phyloP scores from a whole-genome alignment of 805 yeast genomes.

The Brettanomyces custersianus region DNA sequence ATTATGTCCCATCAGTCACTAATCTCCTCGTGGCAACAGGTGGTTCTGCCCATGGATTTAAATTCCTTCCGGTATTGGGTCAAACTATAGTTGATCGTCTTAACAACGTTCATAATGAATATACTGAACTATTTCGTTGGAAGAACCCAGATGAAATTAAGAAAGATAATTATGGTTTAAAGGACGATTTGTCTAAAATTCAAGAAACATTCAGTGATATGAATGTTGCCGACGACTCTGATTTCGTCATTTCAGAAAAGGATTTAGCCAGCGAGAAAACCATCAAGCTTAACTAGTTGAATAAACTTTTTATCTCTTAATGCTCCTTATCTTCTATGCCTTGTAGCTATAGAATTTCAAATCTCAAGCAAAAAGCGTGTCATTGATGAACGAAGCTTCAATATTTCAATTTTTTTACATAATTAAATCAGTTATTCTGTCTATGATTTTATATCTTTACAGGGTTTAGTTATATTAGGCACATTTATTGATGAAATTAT shows the following conservation, averaged over 20 bases:
- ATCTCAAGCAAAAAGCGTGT: no score
- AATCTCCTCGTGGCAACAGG: conserved; percentile 16
- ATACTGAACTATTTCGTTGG: conserved; percentile 13
- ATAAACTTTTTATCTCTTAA: no score
- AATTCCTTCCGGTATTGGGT: conserved; percentile 16
- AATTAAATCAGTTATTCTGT: no score
- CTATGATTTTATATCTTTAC: no score
- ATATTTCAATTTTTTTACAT: no score
- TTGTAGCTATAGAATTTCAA: no score
- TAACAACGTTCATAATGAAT: conserved; percentile 6
- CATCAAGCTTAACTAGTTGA: background rate
- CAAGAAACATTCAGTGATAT: background rate
- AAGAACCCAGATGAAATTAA: conserved; percentile 8
- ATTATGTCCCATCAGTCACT: conserved; percentile 14
- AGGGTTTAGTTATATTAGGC: no score
- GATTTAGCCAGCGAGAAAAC: background rate
- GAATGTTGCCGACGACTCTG: background rate
- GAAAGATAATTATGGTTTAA: conserved; percentile 9
- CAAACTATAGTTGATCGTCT: conserved; percentile 10
- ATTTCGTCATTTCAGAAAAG: background rate
- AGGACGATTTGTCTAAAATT: conserved; percentile 3
- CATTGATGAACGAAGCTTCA: no score
- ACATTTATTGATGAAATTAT: no score
- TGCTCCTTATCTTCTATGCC: no score
- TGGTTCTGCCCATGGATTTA: conserved; percentile 18